Conservation (phyloP, 2,329 filamentous ascomycete genomes). For the Pleurostoma richardsiae region DNA sequence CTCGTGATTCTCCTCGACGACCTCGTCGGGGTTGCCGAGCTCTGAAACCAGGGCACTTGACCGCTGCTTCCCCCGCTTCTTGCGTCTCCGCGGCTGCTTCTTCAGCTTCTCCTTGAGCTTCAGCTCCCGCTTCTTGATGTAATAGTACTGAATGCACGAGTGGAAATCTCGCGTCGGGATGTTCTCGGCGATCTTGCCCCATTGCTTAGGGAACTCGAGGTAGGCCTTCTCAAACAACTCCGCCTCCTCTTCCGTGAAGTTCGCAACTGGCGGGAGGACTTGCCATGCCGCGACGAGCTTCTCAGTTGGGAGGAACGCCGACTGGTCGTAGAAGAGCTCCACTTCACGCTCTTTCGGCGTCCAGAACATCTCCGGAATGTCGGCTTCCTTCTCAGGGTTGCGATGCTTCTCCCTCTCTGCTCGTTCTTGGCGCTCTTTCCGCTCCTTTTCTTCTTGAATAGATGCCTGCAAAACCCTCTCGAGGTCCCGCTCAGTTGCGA, state of each 20-base stretch:
- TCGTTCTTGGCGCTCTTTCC: slow-evolving; percentile 59
- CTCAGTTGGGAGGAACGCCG: slow-evolving; percentile 59
- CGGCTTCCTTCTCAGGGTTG: slow-evolving; percentile 66
- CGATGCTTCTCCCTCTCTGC: slow-evolving; percentile 66
- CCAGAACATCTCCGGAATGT: slow-evolving; percentile 66
- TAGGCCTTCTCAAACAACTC: slow-evolving; percentile 70
- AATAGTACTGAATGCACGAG: slow-evolving; percentile 82
- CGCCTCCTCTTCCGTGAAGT: slow-evolving; percentile 69
- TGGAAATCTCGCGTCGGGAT: slow-evolving; percentile 67
- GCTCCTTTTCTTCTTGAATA: slow-evolving; percentile 64
- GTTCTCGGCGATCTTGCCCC: slow-evolving; percentile 69
- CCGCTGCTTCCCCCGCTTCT: slow-evolving; percentile 55
- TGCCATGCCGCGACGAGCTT: slow-evolving; percentile 66
- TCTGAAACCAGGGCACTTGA: slow-evolving; percentile 64
- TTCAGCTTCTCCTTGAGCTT: slow-evolving; percentile 74
- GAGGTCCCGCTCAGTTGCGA: slow-evolving; percentile 68
- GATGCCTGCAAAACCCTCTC: slow-evolving; percentile 70
- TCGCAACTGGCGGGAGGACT: slow-evolving; percentile 66
- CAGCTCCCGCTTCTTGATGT: slow-evolving; percentile 69
- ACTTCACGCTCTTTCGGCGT: slow-evolving; percentile 53
- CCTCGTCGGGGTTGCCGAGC: slow-evolving; percentile 54
- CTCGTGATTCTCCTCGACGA: slow-evolving; percentile 50
- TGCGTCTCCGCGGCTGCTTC: slow-evolving; percentile 55
- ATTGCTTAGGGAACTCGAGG: slow-evolving; percentile 74
- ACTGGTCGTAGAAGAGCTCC: slow-evolving; percentile 58